Evolutionary conservation across 208 protist species (phyloP), one percentile per base, ranked within the genome.

Genomic region (Trypanosomatidae sp.): DNA sequence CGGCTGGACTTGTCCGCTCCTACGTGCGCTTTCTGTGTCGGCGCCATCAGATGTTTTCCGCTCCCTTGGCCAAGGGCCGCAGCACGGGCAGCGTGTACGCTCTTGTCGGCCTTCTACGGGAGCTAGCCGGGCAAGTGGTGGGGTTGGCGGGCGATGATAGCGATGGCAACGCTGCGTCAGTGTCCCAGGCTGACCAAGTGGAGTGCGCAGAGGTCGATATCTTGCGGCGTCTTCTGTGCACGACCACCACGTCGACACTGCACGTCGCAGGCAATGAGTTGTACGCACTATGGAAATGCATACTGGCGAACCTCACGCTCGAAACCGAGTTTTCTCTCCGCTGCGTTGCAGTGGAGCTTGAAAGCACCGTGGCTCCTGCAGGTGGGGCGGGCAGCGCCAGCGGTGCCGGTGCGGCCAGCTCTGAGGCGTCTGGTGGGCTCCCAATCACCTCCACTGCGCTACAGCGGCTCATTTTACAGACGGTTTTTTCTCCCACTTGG

Each of bases 401-500:
- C 25, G 59, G 2, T 43, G 59, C 59, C 8, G 6, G 39, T 15
- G 36, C 59, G n/a, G 1, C 36, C 39, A 17, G 39, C 60, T 47
- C 39, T 25, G 60, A 47, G 60, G 39, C 39, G 46, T 65, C 39
- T n/a, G 60, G 22, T 5, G n/a, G 8, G 41, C 60, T 65, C 39
- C 33, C 12, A 43, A 39, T 33, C n/a, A 68, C 7, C n/a, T 41
- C 9, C 7, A 28, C 46, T 3, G 56, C 56, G 43, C 60, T 79
- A 52, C 75, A 79, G 49, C 39, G 7, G 30, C 59, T 55, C 5
- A 25, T 79, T n/a, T n/a, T 75, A 30, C 15, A 60, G n/a, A 39
- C 49, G 10, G 64, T 75, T 25, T 80, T 72, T 47, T 10, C 1
- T 39, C 70, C 69, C n/a, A 28, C 74, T 12, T 80, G 76, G 69